Evolutionary conservation across 164 flowering plant species (phyloP), one percentile per base, ranked within the genome.

Genomic region (Nelumbo lutea): DNA sequence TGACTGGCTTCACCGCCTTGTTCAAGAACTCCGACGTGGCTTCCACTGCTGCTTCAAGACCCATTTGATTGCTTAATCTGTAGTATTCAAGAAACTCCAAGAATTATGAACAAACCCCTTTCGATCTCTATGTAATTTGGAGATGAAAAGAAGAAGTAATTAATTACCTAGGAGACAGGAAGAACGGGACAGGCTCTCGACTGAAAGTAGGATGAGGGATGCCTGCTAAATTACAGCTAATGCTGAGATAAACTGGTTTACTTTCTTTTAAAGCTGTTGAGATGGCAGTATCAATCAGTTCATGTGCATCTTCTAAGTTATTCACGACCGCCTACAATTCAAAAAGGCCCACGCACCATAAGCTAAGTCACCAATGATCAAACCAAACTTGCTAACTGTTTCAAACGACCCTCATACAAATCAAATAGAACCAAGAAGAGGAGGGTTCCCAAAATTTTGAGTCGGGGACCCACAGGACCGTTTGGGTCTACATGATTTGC

Each of bases 1-100:
- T 40, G 10, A 93, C 95, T 5, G 98, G 96, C 62, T 93, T 93
- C 79, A 89, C 96, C 0, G 96, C 94, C 82, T 87, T 92, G 85
- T 88, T 83, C 71, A 92, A 69, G 75, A 92, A 86, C 68, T 80
- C 88, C 3, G 88, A 93, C 0, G 98, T 73, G 6, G 88, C 95
- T 66, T 92, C 98, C 53, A 90, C 98, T 1, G 98, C 96, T 0
- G 87, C 91, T 72, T 87, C 86, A 43, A 92, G 71, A 3, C 88
- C 96, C 83, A 80, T 62, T 47, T 77, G 69, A 75, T 92, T 92
- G 65, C 85, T 87, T 83, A 87, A 11, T 68, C 96, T 91, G 81
- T 6, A 27, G 27, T 27, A 27, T 62, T 4, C 53, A 51, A 52
- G 5, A 9, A 3, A 60, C 58, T 1, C 11, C 58, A 62, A 7